Evolutionary conservation across 371 early-diverging fungal species (phyloP), one percentile per base, ranked within the genome.

Genomic region (Mortierella polycephala): DNA sequence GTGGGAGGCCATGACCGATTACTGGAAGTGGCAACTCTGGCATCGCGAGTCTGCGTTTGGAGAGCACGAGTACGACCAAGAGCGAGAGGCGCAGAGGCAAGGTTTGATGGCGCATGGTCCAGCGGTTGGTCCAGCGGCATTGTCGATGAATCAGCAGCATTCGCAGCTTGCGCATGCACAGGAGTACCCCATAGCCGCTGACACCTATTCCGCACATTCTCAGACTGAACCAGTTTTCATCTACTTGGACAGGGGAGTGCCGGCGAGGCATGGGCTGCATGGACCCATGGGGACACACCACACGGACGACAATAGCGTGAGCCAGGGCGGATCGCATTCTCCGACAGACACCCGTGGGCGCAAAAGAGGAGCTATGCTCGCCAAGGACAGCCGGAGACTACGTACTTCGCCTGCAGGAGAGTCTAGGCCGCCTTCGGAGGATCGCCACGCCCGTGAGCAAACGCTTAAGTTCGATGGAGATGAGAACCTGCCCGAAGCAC

Each of bases 361-460:
- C 30, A 4, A 7, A 46, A 46, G 44, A 23, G 47, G 44, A 53
- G 53, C 62, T 62, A 47, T 49, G 49, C 64, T 64, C 39, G 57
- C 46, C 40, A 57, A 64, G 64, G 64, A 64, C 40, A 57, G 40
- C 64, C 64, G 64, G 57, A 45, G 55, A 45, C 55, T 6, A 54
- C 46, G 13, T 16, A 50, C 23, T 40, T 40, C 18, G 52, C 10
- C 23, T 44, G 47, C 42, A 64, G 16, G 16, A 41, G 47, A 57
- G 47, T 39, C 64, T 57, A 56, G 57, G 49, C 57, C 49, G 40
- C 21, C 16, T 62, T 30, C 57, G 41, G 42, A 47, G 57, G 13
- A 47, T 37, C 49, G n/a, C 64, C 40, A 57, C 57, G 64, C 57
- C 64, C 57, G 64, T 64, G 64, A 64, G 64, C 62, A 41, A 62